Evolutionary conservation across 176 grass and related monocot genomes (phyloP).

Genomic region (Musa acuminata): DNA sequence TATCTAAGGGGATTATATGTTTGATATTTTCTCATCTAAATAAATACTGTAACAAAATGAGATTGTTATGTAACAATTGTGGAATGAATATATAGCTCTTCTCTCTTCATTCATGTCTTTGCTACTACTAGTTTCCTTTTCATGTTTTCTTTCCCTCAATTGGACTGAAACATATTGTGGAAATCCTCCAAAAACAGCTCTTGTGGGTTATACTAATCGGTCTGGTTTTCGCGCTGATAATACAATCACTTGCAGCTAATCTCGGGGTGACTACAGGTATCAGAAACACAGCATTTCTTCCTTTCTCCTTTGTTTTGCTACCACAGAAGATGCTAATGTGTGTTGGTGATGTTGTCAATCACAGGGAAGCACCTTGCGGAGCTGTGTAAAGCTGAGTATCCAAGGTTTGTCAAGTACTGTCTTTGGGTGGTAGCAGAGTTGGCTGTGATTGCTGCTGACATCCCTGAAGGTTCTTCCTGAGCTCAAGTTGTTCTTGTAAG

Average conservation of each 20-base stretch:
- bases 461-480: slow-evolving; percentile 12
- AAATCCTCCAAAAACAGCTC: slow-evolving; percentile 29
- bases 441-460: slow-evolving; percentile 16
- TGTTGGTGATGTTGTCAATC: not conserved
- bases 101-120: not conserved
- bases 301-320: not conserved
- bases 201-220: slow-evolving; percentile 88
- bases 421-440: slow-evolving; percentile 9
- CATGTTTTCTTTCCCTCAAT: not conserved
- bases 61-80: too few relatives aligned
- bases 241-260: slow-evolving; percentile 83
- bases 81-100: not conserved
- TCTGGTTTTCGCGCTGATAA: slow-evolving; percentile 74
- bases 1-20: too few relatives aligned
- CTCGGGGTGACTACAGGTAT: slow-evolving; percentile 87
- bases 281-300: not conserved
- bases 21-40: too few relatives aligned
- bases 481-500: not conserved
- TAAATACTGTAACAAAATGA: too few relatives aligned
- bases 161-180: not conserved
- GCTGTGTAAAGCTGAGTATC: slow-evolving; percentile 18
- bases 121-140: too few relatives aligned
- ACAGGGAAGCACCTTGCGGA: slow-evolving; percentile 17
- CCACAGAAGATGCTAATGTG: not conserved
- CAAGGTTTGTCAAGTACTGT: slow-evolving; percentile 1